Evolutionary conservation across 2,329 filamentous ascomycete genomes (phyloP), one percentile per base, ranked within the genome.

Genomic region (Pseudogymnoascus sp.): DNA sequence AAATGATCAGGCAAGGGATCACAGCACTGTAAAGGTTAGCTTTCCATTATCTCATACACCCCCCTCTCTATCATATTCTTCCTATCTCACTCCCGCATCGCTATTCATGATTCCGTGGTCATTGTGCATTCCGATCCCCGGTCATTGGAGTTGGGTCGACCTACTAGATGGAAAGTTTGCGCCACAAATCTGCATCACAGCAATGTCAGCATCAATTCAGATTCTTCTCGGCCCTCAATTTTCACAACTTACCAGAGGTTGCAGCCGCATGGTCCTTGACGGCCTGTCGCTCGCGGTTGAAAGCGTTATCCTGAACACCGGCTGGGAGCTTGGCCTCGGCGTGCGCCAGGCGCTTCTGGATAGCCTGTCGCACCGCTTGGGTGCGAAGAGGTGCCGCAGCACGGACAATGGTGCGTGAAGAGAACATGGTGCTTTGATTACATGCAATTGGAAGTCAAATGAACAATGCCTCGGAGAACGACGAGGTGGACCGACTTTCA

Each of bases 151-250:
- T 11, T 26, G 21, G 57, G 57, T 4, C 24, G n/a, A 59, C 89
- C 78, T 90, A 97, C 92, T 90, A 97, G 81, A 97, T 82, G 67
- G 91, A 94, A 71, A 97, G 87, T 83, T 95, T 97, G 78, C 85
- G 87, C 94, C 94, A 99, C 72, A 96, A 85, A 72, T 91, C 93
- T 96, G 61, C 29, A 54, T 54, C 21, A 54, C 66, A 64, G 62
- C 63, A 66, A 59, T 13, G 72, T 79, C 68, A 79, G 75, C 64
- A 41, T 60, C 11, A 26, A 15, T 41, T 41, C 26, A 33, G n/a
- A 54, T 54, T 13, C n/a, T 11, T 15, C 21, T n/a, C 7, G 13
- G 15, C 26, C n/a, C 29, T 33, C 59, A 29, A 11, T 9, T 58
- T 36, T 36, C 37, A 15, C 31, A 17, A 83, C 88, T 75, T 74